These are phyloP conservation scores for Alternaria brassicae DNA, from an alignment of 2,329 filamentous ascomycete genomes.

Conservation along the genomic window DNA sequence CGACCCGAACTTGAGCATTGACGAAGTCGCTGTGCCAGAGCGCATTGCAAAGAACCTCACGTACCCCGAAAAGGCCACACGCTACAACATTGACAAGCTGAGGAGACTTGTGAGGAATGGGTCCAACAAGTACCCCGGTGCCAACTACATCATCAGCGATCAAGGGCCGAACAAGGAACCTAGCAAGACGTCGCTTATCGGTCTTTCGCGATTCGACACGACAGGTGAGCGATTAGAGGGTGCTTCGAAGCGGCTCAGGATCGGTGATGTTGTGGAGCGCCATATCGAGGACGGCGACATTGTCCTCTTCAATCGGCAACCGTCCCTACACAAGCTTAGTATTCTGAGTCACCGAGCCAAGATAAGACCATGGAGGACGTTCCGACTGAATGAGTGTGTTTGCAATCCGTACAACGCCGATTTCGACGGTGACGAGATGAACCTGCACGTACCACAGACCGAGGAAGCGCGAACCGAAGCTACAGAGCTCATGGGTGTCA, in stretches of 20 bases:
- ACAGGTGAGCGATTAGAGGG: constrained; percentile 68
- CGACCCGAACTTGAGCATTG: constrained; percentile 90
- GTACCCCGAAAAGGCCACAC: constrained; percentile 87
- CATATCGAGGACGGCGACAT: constrained; percentile 96
- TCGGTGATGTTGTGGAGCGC: constrained; percentile 90
- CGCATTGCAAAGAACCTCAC: constrained; percentile 96
- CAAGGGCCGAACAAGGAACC: constrained; percentile 57
- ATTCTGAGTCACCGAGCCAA: constrained; percentile 97
- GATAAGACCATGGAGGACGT: constrained; percentile 92
- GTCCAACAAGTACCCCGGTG: constrained; percentile 81
- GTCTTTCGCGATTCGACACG: constrained; percentile 44
- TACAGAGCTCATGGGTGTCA: constrained; percentile 96
- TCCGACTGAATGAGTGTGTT: constrained; percentile 96
- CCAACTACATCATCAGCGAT: constrained; percentile 76
- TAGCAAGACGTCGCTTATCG: constrained; percentile 75
- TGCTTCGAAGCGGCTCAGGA: constrained; percentile 75
- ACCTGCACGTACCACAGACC: constrained; percentile 95
- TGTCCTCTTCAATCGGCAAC: constrained; percentile 96
- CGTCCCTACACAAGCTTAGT: constrained; percentile 96
- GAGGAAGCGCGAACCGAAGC: constrained; percentile 96
- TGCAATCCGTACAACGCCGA: constrained; percentile 98
- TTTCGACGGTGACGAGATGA: constrained; percentile 99
- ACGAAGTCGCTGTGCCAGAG: constrained; percentile 89
- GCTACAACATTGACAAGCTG: constrained; percentile 85
- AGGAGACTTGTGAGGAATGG: constrained; percentile 77